A percentile compares a stretch with the other conserved stretches of the same genome.
Evolutionary conservation across 129 eudicot species (phyloP).

Genomic region (Flaveria trinervia): DNA sequence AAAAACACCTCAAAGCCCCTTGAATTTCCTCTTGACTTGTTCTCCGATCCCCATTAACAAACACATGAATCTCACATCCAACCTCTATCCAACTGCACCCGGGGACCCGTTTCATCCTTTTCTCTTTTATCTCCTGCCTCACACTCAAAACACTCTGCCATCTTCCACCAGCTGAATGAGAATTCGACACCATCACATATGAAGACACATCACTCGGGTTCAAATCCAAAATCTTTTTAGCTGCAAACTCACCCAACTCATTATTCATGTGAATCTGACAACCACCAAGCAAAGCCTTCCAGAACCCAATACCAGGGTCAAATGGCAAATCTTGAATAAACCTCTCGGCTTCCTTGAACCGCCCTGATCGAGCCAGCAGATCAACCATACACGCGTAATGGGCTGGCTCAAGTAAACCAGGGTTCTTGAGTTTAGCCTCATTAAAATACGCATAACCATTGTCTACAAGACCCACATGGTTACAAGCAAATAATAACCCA

Average conservation of each 20-base stretch:
- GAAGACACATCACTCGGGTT: constrained; percentile 76
- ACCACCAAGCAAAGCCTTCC: constrained; percentile 85
- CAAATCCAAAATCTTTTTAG: constrained; percentile 55
- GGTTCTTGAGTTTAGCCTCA: constrained; percentile 42
- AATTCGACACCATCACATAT: constrained; percentile 76
- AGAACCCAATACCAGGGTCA: constrained; percentile 74
- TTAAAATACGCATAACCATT: constrained; percentile 56
- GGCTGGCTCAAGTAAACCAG: constrained; percentile 50
- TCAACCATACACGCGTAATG: constrained; percentile 83
- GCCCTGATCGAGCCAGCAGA: constrained; percentile 67
- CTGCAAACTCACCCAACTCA: constrained; percentile 58
- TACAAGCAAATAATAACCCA: constrained; percentile 64
- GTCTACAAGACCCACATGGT: constrained; percentile 61
- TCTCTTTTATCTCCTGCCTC: constrained; percentile 61
- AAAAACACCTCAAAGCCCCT: constrained; percentile 36
- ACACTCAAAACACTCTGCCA: constrained; percentile 50
- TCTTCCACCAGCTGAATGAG: constrained; percentile 72
- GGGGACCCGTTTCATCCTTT: constrained; percentile 53
- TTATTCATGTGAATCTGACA: constrained; percentile 68
- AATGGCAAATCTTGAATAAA: constrained; percentile 68
- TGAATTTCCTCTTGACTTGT: constrained; percentile 43
- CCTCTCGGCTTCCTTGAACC: constrained; percentile 59
- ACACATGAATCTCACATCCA: constrained; percentile 49
- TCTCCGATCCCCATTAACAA: constrained; percentile 53
- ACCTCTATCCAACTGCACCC: constrained; percentile 90